Base-by-base conservation (phyloP, 352 stramenopile species). In the Aphanomyces stellatus region DNA sequence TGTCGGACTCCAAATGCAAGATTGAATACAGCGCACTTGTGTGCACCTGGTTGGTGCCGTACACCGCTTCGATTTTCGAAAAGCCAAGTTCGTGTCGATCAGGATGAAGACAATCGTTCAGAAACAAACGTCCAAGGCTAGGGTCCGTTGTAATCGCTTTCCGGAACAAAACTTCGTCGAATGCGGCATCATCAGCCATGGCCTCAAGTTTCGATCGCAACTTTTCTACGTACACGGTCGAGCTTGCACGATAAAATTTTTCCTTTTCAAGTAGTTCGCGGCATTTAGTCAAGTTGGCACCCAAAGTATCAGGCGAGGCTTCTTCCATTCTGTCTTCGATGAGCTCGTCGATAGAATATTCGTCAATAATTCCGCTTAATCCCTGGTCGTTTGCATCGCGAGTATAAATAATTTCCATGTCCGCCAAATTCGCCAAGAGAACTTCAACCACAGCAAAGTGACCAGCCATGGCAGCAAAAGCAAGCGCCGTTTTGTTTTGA, bases 161-260 rank as follows among this genome's bases (percentile, higher is more conserved):
- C 8, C 42, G 49, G 46, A 66, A 66, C 19, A 66, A 30, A 10
- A 13, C 17, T 22, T 66, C 59, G 46, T 66, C 59, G 27, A 66
- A 66, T 0, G 59, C 27, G 5, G 49, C 59, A 28, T 66, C 42
- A 22, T 46, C 42, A 7, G 30, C 30, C 22, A 46, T 46, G 4
- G 59, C 59, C 8, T 66, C 22, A 25, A 66, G 31, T 15, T 31
- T 66, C 37, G 59, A 66, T n/a, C 33, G 27, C 15, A 66, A 28
- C 22, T 66, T 66, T 13, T 66, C 59, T 8, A 66, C 59, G 31
- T 66, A 66, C 3, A 66, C 41, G 46, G 59, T 56, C 31, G 59
- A 66, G 25, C 34, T 66, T 17, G 59, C 59, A 31, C 59, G 59
- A n/a, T 66, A 66, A 19, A 51, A 34, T 13, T 33, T 55, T 59